Evolutionary conservation across 331 rosid species (phyloP), one percentile per base, ranked within the genome.

Genomic region (Quercus tomentella): DNA sequence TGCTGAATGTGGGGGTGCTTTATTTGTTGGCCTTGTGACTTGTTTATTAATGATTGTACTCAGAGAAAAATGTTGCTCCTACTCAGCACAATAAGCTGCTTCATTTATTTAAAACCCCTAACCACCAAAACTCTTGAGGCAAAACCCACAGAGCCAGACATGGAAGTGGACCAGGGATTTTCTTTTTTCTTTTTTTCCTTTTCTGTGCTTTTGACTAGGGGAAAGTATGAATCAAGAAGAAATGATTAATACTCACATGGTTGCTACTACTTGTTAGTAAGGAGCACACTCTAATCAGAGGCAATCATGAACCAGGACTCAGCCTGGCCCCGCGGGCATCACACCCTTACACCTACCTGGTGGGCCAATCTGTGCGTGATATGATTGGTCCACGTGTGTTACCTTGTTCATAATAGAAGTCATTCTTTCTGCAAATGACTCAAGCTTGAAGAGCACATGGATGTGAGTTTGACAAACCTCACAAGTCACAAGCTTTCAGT

Each of bases 361-460:
- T 17, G n/a, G 23, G 11, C 43, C n/a, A 25, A 11, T 15, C 25
- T 73, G 5, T 23, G 80, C 89, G 84, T 85, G 89, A 3, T 2
- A 20, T 0, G 7, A 82, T 51, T 81, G 79, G 56, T 3, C 83
- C 77, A 72, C 77, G 57, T 26, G 33, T 21, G 1, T 4, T 17
- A 75, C 26, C 52, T 16, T 4, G 28, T 76, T 60, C 18, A 7
- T 11, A 49, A 14, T 49, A 14, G 2, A 49, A 49, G 54, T 14
- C 54, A 10, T 49, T 14, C 17, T 49, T 41, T 41, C 45, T 49
- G 54, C 54, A 49, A 49, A 49, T 11, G 54, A 10, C 54, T 60
- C 71, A 66, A 20, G 57, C 18, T 54, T 80, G 77, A 85, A 76
- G 52, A 77, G 91, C 91, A 83, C 91, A 85, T 88, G 91, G 35